Evolutionary conservation across 78 protist genomes (phyloP).

Genomic region (Protostelium mycophagum): DNA sequence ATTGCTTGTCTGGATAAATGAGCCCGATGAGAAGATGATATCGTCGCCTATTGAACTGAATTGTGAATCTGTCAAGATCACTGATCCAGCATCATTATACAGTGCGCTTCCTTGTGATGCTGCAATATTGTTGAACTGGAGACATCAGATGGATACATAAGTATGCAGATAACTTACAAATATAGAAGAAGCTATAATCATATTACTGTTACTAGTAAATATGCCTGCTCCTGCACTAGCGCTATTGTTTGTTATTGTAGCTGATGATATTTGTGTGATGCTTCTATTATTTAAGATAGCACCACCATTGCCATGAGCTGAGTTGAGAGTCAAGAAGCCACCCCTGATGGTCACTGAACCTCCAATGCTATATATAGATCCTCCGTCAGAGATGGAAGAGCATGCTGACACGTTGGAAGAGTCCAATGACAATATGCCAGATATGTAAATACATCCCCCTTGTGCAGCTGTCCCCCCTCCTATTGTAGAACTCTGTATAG

Average conservation of each 20-base stretch:
- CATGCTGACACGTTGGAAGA: neutral
- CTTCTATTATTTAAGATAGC: neutral
- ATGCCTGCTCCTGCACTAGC: neutral
- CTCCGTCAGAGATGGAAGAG: neutral
- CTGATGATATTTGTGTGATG: neutral
- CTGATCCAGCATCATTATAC: neutral
- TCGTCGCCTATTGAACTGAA: neutral
- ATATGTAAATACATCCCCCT: neutral
- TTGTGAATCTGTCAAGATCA: neutral
- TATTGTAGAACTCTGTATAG: neutral
- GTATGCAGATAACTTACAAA: neutral
- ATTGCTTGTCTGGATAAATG: neutral
- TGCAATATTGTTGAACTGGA: neutral
- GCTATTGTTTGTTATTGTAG: neutral
- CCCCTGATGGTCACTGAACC: neutral
- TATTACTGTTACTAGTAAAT: neutral
- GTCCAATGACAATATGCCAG: neutral
- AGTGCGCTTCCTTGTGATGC: neutral
- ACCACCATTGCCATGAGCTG: neutral
- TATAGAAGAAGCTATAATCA: neutral
- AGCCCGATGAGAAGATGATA: neutral
- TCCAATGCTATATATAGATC: neutral
- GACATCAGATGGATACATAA: neutral
- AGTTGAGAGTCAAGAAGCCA: neutral
- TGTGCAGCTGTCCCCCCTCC: neutral